A percentile compares a stretch with the other conserved stretches of the same genome.
phyloP scores from a whole-genome alignment of 257 asterid species.

The Fraxinus excelsior region DNA sequence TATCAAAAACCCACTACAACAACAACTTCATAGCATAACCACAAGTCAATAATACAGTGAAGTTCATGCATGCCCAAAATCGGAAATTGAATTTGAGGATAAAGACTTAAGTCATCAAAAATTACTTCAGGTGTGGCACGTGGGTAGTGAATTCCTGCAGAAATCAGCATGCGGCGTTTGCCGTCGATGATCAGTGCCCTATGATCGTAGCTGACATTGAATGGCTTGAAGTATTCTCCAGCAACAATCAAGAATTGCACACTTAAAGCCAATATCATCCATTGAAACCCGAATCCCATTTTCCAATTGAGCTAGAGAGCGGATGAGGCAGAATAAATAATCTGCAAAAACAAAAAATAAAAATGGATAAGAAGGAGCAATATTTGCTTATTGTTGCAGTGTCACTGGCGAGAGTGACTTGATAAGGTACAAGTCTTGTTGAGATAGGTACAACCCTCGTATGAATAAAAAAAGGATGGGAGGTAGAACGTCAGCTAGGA shows the following conservation, averaged over 20 bases:
- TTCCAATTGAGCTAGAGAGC: neutral
- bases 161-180: constrained; percentile 75
- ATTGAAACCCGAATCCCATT: constrained; percentile 26
- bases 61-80: neutral
- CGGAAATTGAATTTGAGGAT: constrained; percentile 1
- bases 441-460: neutral
- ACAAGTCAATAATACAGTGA: neutral
- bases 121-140: constrained; percentile 82
- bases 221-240: constrained; percentile 77
- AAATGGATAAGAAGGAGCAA: neutral
- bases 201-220: constrained; percentile 84
- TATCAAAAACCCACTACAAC: constrained; percentile 9
- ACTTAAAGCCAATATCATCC: constrained; percentile 39
- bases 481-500: neutral
- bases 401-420: constrained; percentile 13
- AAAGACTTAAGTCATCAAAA: neutral
- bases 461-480: neutral
- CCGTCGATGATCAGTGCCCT: constrained; percentile 74
- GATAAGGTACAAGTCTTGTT: neutral
- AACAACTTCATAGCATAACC: neutral
- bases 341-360: neutral
- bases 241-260: constrained; percentile 37
- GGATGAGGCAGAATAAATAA: neutral
- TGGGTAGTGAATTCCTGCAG: constrained; percentile 91
- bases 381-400: neutral